These are phyloP conservation scores for Colletotrichum agaves DNA, from an alignment of 2,329 filamentous ascomycete genomes.

Conservation along the genomic window DNA sequence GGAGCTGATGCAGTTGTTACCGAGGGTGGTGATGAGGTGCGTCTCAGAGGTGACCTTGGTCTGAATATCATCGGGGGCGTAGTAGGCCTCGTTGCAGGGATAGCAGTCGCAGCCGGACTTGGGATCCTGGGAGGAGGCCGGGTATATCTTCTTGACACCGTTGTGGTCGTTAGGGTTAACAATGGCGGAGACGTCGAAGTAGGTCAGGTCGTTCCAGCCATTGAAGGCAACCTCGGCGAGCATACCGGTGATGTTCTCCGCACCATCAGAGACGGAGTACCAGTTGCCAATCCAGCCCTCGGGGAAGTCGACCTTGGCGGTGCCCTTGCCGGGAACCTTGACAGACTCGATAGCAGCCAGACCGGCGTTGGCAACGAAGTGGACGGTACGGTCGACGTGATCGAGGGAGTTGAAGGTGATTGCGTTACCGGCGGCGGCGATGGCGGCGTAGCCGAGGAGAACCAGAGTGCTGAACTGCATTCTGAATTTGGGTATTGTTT, in stretches of 20 bases:
- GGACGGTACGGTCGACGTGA: constrained; percentile 57
- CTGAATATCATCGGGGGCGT: constrained; percentile 63
- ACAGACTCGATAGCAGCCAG: constrained; percentile 50
- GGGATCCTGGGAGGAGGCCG: constrained; percentile 48
- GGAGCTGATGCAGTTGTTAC: constrained; percentile 45
- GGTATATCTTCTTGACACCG: constrained; percentile 67
- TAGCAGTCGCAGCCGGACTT: constrained; percentile 63
- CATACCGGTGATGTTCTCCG: constrained; percentile 57
- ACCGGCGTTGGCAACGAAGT: constrained; percentile 60
- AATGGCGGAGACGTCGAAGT: constrained; percentile 70
- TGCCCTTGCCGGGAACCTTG: constrained; percentile 50
- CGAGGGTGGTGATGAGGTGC: constrained; percentile 64
- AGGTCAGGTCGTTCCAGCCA: constrained; percentile 60
- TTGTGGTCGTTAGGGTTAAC: constrained; percentile 60
- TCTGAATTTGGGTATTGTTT: constrained; percentile 47
- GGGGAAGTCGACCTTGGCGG: constrained; percentile 56
- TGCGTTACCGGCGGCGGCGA: constrained; percentile 55
- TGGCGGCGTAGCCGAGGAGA: constrained; percentile 52
- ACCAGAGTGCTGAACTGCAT: constrained; percentile 66
- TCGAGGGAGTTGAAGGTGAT: constrained; percentile 71
- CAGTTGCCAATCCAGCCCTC: constrained; percentile 61
- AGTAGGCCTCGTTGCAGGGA: constrained; percentile 67
- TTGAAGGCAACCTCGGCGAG: constrained; percentile 63
- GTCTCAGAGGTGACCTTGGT: constrained; percentile 62
- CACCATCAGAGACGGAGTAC: constrained; percentile 60